Evolutionary conservation across 2,329 filamentous ascomycete genomes (phyloP).

Genomic region (Talaromyces atroroseus): DNA sequence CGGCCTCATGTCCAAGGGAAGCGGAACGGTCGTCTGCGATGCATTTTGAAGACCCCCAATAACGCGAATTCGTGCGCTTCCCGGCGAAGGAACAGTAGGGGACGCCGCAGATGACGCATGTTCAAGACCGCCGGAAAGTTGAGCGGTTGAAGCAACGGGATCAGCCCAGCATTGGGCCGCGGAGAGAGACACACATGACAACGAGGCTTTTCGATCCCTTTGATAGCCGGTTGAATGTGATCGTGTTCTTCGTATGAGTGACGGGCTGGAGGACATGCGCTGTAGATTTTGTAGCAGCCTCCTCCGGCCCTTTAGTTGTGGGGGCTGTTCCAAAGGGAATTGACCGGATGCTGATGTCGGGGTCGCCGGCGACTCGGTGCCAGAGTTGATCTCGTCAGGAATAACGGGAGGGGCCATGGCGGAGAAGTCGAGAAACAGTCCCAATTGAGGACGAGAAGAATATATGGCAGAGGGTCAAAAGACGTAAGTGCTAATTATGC

Average conservation of each 20-base stretch:
- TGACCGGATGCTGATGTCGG: conserved; percentile 29
- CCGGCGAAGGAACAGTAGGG: conserved; percentile 46
- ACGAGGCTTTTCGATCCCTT: conserved; percentile 55
- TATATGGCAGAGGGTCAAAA: not conserved
- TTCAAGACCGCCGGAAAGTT: conserved; percentile 53
- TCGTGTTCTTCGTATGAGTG: conserved; percentile 59
- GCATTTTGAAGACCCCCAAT: conserved; percentile 42
- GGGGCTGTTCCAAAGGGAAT: conserved; percentile 37
- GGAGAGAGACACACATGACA: conserved; percentile 60
- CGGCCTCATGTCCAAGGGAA: conserved; percentile 58
- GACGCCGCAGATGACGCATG: conserved; percentile 35
- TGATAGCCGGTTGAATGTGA: conserved; percentile 63
- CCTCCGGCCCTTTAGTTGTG: conserved; percentile 63
- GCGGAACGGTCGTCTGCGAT: conserved; percentile 47
- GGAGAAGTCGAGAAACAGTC: not conserved
- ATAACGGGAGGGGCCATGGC: conserved; percentile 28
- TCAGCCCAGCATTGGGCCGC: conserved; percentile 52
- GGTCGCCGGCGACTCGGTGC: conserved; percentile 28
- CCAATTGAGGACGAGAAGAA: not conserved
- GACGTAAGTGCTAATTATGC: not conserved
- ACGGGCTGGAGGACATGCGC: conserved; percentile 75
- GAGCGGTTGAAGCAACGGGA: conserved; percentile 45
- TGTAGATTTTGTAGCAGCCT: conserved; percentile 69
- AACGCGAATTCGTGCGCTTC: conserved; percentile 51
- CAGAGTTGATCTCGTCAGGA: conserved; percentile 29